Percentiles rank a stretch among this genome's conserved stretches.
phyloP scores from a whole-genome alignment of 805 yeast species.

The Groenewaldozyma tartarivorans region DNA sequence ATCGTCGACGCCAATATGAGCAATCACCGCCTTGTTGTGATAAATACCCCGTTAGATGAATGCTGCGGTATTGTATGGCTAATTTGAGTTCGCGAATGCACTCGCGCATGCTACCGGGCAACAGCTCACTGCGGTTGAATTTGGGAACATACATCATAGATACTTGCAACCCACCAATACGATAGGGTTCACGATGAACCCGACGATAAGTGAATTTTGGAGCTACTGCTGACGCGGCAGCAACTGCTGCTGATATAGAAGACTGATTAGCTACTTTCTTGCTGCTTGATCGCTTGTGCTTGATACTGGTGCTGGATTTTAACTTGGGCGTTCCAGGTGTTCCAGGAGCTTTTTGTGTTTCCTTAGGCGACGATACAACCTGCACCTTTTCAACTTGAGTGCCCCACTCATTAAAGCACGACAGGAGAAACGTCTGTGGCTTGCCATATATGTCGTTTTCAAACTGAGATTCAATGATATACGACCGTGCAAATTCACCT shows the following conservation, averaged over 20 bases:
- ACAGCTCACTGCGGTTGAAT: constrained; percentile 27
- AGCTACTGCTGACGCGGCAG: constrained; percentile 2
- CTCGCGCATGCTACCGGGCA: constrained; percentile 41
- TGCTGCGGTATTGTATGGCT: constrained; percentile 5
- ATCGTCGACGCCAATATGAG: constrained; percentile 59
- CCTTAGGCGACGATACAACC: not conserved
- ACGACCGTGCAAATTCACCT: constrained; percentile 56
- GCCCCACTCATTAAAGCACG: constrained; percentile 75
- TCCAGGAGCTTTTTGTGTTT: not conserved
- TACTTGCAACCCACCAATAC: constrained; percentile 46
- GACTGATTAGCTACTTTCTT: not conserved
- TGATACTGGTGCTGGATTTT: not conserved
- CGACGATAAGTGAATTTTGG: not conserved
- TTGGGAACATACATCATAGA: constrained; percentile 52
- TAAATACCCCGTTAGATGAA: constrained; percentile 46
- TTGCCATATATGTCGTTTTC: constrained; percentile 47
- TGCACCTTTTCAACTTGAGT: not conserved
- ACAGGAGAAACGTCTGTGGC: constrained; percentile 42
- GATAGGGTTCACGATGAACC: constrained; percentile 8
- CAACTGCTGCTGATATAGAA: not conserved
- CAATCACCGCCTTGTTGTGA: constrained; percentile 92
- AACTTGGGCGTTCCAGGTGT: not conserved
- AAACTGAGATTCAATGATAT: constrained; percentile 51
- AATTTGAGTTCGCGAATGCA: constrained; percentile 27
- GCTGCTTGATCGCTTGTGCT: not conserved